Conservation (phyloP, 805 yeast genomes). For the Kregervanrija fluxuum region DNA sequence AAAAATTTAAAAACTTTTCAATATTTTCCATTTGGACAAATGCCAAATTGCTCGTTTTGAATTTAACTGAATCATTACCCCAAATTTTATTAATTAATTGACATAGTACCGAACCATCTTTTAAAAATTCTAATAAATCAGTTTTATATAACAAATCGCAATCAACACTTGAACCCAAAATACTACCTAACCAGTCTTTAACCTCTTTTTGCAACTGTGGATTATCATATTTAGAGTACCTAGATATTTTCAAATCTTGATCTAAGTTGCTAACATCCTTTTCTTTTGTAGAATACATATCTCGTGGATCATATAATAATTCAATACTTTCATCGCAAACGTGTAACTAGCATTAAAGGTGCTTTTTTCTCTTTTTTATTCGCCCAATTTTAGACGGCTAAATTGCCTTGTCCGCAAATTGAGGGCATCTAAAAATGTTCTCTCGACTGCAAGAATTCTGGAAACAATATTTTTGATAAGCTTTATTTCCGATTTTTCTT, state of each 20-base stretch:
- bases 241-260: constrained; percentile 46
- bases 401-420: no score
- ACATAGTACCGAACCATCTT: constrained; percentile 56
- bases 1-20: constrained; percentile 57
- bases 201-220: constrained; percentile 24
- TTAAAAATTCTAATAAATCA: constrained; percentile 49
- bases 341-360: no score
- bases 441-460: no score
- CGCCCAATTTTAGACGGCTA: no score
- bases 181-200: constrained; percentile 46
- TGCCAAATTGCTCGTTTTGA: constrained; percentile 62
- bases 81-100: constrained; percentile 35
- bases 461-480: no score
- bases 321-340: no score
- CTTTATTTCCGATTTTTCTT: no score
- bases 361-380: no score
- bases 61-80: constrained; percentile 34
- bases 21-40: constrained; percentile 84
- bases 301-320: no score
- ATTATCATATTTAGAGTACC: constrained; percentile 45
- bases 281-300: not conserved
- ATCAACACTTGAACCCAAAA: constrained; percentile 24
- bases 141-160: constrained; percentile 16
- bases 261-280: constrained; percentile 44
- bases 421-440: no score